A percentile compares a stretch with the other conserved stretches of the same genome.
Conservation (phyloP, 257 asterid genomes). For the Solanum sparsipilum region DNA sequence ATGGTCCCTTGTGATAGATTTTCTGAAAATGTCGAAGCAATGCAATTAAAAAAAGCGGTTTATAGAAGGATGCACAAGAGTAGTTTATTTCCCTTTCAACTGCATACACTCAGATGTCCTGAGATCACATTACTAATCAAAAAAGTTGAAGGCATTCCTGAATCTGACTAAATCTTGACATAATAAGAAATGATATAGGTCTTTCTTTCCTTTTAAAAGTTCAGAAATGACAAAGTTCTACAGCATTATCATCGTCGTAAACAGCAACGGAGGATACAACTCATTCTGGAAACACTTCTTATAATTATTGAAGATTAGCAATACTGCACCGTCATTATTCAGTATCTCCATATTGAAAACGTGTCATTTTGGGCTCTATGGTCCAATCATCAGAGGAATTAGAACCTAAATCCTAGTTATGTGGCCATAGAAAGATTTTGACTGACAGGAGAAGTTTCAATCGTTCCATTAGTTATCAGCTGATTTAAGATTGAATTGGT, state of each 20-base stretch:
- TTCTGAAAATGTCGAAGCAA: not conserved
- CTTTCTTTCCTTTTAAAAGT: not conserved
- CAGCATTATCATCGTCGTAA: not conserved
- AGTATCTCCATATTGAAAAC: not conserved
- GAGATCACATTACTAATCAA: not conserved
- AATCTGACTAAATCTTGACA: not conserved
- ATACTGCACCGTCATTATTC: not conserved
- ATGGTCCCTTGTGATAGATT: not conserved
- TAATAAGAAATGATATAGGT: not conserved
- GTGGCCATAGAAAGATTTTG: not conserved
- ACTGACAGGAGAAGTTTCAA: not conserved
- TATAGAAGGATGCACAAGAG: not conserved
- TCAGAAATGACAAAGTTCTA: not conserved
- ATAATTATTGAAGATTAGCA: not conserved
- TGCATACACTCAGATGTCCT: not conserved
- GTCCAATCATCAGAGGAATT: not conserved
- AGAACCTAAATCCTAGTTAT: not conserved
- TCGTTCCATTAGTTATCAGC: not conserved
- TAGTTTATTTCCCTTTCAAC: not conserved
- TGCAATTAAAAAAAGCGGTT: not conserved
- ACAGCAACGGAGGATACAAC: not conserved
- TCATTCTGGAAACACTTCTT: not conserved
- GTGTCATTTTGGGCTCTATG: not conserved
- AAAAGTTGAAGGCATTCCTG: not conserved
- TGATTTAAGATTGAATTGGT: not conserved